Evolutionary conservation across 768 basidiomycete species (phyloP).

Genomic region (Pleurotus pulmonarius): DNA sequence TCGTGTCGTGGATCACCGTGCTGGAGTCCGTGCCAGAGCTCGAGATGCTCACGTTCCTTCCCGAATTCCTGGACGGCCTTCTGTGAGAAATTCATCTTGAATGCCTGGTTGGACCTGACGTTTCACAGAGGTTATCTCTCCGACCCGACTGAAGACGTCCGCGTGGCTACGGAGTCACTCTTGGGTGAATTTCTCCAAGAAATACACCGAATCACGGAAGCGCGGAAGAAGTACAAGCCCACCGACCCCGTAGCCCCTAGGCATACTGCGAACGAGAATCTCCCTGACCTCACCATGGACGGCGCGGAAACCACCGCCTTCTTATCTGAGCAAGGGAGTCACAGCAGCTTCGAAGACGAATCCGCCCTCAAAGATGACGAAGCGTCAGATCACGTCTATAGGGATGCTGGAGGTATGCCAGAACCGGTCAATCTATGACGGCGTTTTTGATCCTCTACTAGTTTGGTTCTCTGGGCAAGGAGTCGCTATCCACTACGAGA

Average conservation of each 20-base stretch:
- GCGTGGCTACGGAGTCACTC: slow-evolving; percentile 85
- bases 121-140: slow-evolving; percentile 82
- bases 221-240: slow-evolving; percentile 40
- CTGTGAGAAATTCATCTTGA: slow-evolving; percentile 51
- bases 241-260: slow-evolving; percentile 37
- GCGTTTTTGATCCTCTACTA: slow-evolving; percentile 21
- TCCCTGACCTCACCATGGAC: slow-evolving; percentile 57
- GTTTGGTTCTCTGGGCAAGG: slow-evolving; percentile 95
- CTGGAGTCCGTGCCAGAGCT: slow-evolving; percentile 96
- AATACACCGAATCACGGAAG: slow-evolving; percentile 81
- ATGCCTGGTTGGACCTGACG: background rate
- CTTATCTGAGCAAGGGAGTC: slow-evolving; percentile 48
- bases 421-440: background rate
- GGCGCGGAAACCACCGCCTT: slow-evolving; percentile 56
- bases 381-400: slow-evolving; percentile 46
- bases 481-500: slow-evolving; percentile 84
- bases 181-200: slow-evolving; percentile 89
- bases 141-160: slow-evolving; percentile 91
- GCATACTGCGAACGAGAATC: slow-evolving; percentile 40
- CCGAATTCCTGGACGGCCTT: slow-evolving; percentile 91
- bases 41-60: slow-evolving; percentile 91
- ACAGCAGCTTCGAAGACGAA: slow-evolving; percentile 36
- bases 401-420: slow-evolving; percentile 60
- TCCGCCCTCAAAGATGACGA: slow-evolving; percentile 38
- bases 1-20: slow-evolving; percentile 96